Conservation (phyloP, 345 rosid species). For the Rubroshorea leprosula region DNA sequence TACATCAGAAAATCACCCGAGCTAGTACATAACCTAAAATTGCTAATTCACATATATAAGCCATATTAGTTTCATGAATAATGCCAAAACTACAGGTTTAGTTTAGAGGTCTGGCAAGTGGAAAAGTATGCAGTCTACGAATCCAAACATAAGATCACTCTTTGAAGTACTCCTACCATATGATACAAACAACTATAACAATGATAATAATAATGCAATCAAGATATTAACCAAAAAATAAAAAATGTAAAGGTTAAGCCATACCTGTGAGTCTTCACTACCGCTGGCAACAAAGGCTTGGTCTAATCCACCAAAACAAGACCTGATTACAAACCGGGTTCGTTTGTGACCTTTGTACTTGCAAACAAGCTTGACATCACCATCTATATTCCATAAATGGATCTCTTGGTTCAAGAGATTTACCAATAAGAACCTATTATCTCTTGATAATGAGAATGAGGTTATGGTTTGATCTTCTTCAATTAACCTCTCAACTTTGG, state of each 20-base stretch:
- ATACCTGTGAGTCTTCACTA: conserved; percentile 73
- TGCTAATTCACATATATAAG: not conserved
- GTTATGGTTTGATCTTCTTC: conserved; percentile 52
- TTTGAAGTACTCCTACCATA: too few species aligned
- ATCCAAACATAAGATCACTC: too few species aligned
- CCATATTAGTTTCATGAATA: too few species aligned
- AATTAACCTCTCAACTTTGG: conserved; percentile 38
- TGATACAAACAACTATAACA: too few species aligned
- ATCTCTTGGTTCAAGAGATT: conserved; percentile 61
- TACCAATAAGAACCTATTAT: conserved; percentile 47
- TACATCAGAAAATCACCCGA: not conserved
- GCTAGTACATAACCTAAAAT: conserved; percentile 1
- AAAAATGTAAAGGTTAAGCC: conserved; percentile 6
- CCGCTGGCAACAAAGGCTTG: conserved; percentile 69
- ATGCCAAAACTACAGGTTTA: too few species aligned
- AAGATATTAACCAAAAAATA: too few species aligned
- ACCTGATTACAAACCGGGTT: conserved; percentile 51
- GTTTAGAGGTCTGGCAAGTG: too few species aligned
- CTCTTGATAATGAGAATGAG: conserved; percentile 54
- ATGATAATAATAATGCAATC: too few species aligned
- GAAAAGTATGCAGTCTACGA: too few species aligned
- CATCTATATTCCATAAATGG: conserved; percentile 55
- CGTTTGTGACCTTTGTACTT: conserved; percentile 58
- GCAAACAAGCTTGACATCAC: conserved; percentile 39
- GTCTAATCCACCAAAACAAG: conserved; percentile 68